Evolutionary conservation across 768 basidiomycete species (phyloP).

Genomic region (Calocera cornea): DNA sequence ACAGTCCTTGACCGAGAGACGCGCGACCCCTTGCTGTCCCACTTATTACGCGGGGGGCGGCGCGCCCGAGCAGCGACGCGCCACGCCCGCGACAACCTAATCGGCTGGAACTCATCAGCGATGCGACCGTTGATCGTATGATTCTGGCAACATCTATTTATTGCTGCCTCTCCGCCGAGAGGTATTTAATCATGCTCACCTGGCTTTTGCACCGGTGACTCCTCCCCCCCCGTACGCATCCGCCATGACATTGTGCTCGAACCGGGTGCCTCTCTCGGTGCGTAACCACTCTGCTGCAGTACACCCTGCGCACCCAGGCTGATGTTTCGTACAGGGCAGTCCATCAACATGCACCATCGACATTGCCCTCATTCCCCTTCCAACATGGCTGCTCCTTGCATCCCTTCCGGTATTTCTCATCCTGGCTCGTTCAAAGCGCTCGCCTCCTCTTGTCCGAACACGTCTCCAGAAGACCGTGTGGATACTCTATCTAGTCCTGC

Average conservation of each 20-base stretch:
- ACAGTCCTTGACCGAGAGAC: too few species aligned
- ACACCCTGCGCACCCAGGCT: background rate
- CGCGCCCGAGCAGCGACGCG: background rate
- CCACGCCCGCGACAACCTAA: background rate
- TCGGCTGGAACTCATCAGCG: background rate
- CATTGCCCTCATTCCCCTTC: background rate
- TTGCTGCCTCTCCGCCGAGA: background rate
- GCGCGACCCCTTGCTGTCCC: background rate
- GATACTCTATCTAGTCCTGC: slow-evolving; percentile 20
- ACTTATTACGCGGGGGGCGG: too few species aligned
- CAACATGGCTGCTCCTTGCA: background rate
- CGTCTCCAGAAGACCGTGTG: background rate
- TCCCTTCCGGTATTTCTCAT: background rate
- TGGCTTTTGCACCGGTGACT: background rate
- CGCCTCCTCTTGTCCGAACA: background rate
- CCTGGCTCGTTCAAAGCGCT: background rate
- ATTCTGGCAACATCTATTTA: background rate
- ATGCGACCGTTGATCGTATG: background rate
- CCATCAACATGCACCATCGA: background rate
- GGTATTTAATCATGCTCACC: background rate
- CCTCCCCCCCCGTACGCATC: background rate
- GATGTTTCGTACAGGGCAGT: background rate
- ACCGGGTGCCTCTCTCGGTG: background rate
- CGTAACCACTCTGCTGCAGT: background rate
- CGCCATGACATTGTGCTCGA: background rate